These are phyloP conservation scores for Ophiocordyceps camponoti-saundersi DNA, from an alignment of 2,329 filamentous ascomycete genomes.

Conservation along the genomic window DNA sequence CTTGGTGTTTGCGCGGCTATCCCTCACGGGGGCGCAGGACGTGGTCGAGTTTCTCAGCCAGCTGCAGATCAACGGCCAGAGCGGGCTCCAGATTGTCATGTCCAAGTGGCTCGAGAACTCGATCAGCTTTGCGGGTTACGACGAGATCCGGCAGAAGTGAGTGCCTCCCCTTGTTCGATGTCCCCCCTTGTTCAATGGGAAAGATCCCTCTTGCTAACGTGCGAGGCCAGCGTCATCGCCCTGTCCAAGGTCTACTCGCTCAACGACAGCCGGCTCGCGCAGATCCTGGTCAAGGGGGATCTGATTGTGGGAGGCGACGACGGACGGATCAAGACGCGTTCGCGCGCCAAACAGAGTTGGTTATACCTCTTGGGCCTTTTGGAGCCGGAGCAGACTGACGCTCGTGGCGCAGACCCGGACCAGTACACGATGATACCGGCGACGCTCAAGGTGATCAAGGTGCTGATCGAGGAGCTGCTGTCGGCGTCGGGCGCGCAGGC, in stretches of 20 bases:
- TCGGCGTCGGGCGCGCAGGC: slow-evolving; percentile 54
- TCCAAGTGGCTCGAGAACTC: slow-evolving; percentile 96
- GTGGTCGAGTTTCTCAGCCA: slow-evolving; percentile 84
- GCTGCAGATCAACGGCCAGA: slow-evolving; percentile 63
- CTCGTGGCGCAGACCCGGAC: slow-evolving; percentile 49
- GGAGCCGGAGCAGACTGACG: slow-evolving; percentile 10
- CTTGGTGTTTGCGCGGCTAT: slow-evolving; percentile 82
- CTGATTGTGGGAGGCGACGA: slow-evolving; percentile 66
- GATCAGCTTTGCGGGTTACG: slow-evolving; percentile 92
- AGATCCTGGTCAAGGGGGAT: slow-evolving; percentile 81
- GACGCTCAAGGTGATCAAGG: slow-evolving; percentile 88
- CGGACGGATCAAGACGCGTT: slow-evolving; percentile 76
- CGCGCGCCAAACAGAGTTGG: slow-evolving; percentile 66
- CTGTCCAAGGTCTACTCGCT: slow-evolving; percentile 82
- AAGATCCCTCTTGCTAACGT: slow-evolving; percentile 14
- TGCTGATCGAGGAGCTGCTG: slow-evolving; percentile 79
- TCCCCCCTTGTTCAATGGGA: neutral
- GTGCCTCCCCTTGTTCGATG: slow-evolving; percentile 12
- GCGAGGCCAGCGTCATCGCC: slow-evolving; percentile 56
- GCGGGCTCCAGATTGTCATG: slow-evolving; percentile 75
- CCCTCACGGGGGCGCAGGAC: slow-evolving; percentile 68
- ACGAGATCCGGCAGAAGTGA: slow-evolving; percentile 92
- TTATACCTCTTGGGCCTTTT: neutral
- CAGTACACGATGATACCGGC: slow-evolving; percentile 77
- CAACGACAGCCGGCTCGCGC: slow-evolving; percentile 61